Conservation (phyloP, 176 grass and related monocot species). For the Hordeum marinum region DNA sequence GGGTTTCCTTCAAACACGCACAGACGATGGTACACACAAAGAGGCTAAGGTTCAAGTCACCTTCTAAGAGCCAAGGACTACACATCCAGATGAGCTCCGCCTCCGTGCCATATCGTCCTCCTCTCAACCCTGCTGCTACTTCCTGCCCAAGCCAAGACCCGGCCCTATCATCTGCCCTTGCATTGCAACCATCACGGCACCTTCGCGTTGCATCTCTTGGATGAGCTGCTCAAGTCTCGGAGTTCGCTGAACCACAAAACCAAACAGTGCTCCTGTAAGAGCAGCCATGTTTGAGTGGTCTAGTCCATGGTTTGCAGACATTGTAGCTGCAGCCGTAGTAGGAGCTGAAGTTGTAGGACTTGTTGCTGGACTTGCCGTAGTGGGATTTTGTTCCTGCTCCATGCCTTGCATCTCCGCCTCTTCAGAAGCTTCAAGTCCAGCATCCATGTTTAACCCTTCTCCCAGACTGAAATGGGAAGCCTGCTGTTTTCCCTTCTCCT, state of each 20-base stretch:
- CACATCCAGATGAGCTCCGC: not conserved
- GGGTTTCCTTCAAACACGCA: not conserved
- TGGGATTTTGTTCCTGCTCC: not conserved
- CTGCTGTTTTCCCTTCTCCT: conserved; percentile 9
- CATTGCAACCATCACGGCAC: conserved; percentile 16
- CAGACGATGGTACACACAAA: not conserved
- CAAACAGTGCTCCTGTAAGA: not conserved
- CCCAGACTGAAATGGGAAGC: not conserved
- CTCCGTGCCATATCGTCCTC: not conserved
- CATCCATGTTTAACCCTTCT: not conserved
- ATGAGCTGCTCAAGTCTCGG: conserved; percentile 2
- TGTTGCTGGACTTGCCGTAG: too few relatives aligned
- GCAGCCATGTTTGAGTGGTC: not conserved
- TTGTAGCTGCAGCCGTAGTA: not conserved
- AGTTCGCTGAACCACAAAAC: conserved; percentile 9
- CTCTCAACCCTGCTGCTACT: not conserved
- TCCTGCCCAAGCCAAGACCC: not conserved
- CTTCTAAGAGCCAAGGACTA: not conserved
- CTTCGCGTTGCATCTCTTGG: conserved; percentile 8
- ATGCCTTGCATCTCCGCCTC: not conserved
- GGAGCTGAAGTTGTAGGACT: not conserved
- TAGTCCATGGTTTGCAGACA: not conserved
- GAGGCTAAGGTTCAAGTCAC: not conserved
- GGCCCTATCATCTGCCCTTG: not conserved
- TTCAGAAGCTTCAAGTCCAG: not conserved